Evolutionary conservation across 2,329 filamentous ascomycete species (phyloP).

Genomic region (Exophiala spinifera): DNA sequence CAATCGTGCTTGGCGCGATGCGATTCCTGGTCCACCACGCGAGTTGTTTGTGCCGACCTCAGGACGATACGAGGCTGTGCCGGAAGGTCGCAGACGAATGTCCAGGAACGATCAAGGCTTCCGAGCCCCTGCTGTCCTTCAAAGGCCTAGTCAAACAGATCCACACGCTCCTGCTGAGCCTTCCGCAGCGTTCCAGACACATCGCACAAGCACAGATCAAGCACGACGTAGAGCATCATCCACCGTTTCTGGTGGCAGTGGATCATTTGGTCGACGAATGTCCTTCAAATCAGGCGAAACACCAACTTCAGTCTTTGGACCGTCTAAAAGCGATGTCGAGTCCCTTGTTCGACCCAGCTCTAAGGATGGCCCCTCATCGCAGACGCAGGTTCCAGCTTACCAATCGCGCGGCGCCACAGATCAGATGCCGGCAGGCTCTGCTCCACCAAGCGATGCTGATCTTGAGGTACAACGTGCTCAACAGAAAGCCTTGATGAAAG

Average conservation of each 20-base stretch:
- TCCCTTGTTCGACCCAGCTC: slow-evolving; percentile 35
- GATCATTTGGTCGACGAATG: slow-evolving; percentile 63
- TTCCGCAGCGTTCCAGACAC: slow-evolving; percentile 81
- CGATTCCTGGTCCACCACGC: slow-evolving; percentile 58
- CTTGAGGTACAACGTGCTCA: slow-evolving; percentile 33
- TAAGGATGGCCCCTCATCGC: slow-evolving; percentile 17
- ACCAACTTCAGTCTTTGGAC: slow-evolving; percentile 39
- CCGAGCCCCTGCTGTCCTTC: slow-evolving; percentile 74
- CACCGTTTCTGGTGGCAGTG: slow-evolving; percentile 84
- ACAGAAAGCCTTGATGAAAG: slow-evolving; percentile 60
- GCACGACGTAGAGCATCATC: slow-evolving; percentile 81
- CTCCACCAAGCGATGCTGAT: slow-evolving; percentile 19
- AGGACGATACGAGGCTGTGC: slow-evolving; percentile 84
- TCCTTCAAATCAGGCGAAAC: slow-evolving; percentile 52
- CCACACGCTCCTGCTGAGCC: slow-evolving; percentile 70
- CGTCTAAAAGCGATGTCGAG: slow-evolving; percentile 31
- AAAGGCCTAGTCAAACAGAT: slow-evolving; percentile 65
- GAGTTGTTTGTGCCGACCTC: slow-evolving; percentile 96
- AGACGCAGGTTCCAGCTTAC: slow-evolving; percentile 30
- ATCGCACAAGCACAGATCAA: slow-evolving; percentile 63
- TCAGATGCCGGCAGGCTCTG: slow-evolving; percentile 30
- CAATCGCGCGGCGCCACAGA: slow-evolving; percentile 32
- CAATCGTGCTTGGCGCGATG: slow-evolving; percentile 78
- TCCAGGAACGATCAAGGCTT: slow-evolving; percentile 64
- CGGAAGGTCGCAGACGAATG: slow-evolving; percentile 68